These are phyloP conservation scores for Chenopodium formosanum DNA, from an alignment of 148 eudicot species.

Conservation along the genomic window DNA sequence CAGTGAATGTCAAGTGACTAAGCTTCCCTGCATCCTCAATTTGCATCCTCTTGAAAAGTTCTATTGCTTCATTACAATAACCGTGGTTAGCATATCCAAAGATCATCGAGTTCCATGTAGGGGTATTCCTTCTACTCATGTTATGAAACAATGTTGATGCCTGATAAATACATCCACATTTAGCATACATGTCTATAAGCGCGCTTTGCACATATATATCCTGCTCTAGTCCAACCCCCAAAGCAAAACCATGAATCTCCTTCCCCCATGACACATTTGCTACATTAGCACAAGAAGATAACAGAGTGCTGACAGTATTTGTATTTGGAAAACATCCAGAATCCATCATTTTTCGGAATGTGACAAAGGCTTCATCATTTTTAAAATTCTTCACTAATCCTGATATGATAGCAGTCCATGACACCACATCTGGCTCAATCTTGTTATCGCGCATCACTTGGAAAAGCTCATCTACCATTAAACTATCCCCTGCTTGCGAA, in stretches of 20 bases:
- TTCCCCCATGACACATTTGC: conserved; percentile 57
- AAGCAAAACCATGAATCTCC: conserved; percentile 72
- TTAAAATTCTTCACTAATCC: conserved; percentile 68
- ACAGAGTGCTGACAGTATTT: conserved; percentile 62
- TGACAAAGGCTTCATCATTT: conserved; percentile 48
- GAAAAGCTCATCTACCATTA: conserved; percentile 59
- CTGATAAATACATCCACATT: conserved; percentile 62
- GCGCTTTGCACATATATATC: conserved; percentile 72
- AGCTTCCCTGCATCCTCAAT: conserved; percentile 39
- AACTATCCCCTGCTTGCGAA: conserved; percentile 58
- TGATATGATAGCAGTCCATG: conserved; percentile 79
- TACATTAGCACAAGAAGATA: conserved; percentile 71
- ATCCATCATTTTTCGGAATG: conserved; percentile 58
- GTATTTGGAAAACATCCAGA: conserved; percentile 49
- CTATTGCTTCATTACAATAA: conserved; percentile 58
- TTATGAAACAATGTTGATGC: conserved; percentile 54
- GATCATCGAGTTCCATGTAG: conserved; percentile 93
- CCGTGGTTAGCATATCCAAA: conserved; percentile 87
- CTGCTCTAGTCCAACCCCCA: conserved; percentile 44
- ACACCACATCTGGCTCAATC: conserved; percentile 75
- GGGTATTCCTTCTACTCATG: conserved; percentile 52
- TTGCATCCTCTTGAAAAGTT: conserved; percentile 57
- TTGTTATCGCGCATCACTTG: conserved; percentile 48
- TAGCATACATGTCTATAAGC: conserved; percentile 80
- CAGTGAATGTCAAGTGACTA: conserved; percentile 78